A percentile compares a stretch with the other conserved stretches of the same genome.
phyloP scores from a whole-genome alignment of 148 eudicot genomes.

The Rhododendron simsii region DNA sequence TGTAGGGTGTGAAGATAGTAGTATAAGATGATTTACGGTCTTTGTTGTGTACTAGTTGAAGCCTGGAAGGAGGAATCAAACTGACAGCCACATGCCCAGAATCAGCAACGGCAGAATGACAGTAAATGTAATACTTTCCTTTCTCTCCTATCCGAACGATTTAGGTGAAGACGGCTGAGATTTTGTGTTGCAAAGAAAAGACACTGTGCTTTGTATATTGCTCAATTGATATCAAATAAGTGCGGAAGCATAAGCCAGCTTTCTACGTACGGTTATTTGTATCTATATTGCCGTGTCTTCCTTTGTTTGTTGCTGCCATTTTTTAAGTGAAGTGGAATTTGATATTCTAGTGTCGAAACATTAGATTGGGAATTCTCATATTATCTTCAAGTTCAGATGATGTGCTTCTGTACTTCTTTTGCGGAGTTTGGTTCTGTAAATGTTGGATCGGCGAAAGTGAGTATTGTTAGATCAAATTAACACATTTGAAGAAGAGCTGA shows the following conservation, averaged over 20 bases:
- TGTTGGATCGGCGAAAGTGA: neutral
- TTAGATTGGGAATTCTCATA: neutral
- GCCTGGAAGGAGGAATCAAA: neutral
- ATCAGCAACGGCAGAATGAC: neutral
- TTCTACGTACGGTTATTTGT: neutral
- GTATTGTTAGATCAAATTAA: too few species aligned
- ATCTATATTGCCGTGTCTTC: neutral
- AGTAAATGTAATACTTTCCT: neutral
- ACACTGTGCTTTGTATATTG: neutral
- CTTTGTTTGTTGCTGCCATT: neutral
- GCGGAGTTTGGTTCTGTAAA: neutral
- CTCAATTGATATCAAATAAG: neutral
- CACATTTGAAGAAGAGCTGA: too few species aligned
- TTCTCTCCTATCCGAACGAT: neutral
- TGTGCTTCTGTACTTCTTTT: neutral
- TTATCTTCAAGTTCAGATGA: neutral
- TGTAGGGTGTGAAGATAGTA: neutral
- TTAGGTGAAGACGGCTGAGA: neutral
- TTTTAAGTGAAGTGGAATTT: neutral
- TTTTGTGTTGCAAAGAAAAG: neutral
- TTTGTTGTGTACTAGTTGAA: slow-evolving; percentile 5
- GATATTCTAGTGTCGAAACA: neutral
- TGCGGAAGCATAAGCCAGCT: neutral
- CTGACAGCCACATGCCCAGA: neutral
- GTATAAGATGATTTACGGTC: neutral